Evolutionary conservation across 495 filamentous ascomycete species (phyloP).

Genomic region (Elasticomyces elasticus): DNA sequence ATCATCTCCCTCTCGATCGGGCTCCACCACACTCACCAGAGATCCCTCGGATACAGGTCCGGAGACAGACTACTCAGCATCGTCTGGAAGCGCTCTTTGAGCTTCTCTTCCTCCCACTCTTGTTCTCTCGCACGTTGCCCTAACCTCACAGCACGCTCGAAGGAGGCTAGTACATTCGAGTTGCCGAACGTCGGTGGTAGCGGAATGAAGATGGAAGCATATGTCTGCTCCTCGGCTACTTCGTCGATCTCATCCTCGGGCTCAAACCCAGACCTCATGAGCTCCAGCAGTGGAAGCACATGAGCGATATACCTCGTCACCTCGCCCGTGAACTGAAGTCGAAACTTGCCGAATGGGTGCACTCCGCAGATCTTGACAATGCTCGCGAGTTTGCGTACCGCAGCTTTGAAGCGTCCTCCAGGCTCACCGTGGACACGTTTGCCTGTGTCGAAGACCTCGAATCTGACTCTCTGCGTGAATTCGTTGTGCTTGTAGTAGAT

Average conservation of each 20-base stretch:
- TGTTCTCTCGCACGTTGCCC: not conserved
- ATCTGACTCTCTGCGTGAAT: not conserved
- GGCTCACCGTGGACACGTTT: not conserved
- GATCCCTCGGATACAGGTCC: not conserved
- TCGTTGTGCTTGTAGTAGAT: not conserved
- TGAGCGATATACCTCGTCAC: not conserved
- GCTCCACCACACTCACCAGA: not conserved
- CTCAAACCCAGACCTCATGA: not conserved
- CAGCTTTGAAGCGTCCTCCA: not conserved
- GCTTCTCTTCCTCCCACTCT: not conserved
- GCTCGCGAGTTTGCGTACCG: not conserved
- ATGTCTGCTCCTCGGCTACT: not conserved
- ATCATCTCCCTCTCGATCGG: too few species aligned
- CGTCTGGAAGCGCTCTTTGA: not conserved
- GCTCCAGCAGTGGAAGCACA: not conserved
- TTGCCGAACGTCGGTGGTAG: not conserved
- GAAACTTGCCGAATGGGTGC: not conserved
- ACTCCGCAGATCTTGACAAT: not conserved
- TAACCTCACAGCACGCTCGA: not conserved
- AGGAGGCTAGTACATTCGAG: not conserved
- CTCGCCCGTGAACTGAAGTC: not conserved
- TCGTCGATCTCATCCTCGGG: not conserved
- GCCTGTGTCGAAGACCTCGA: not conserved
- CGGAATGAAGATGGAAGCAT: not conserved
- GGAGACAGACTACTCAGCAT: not conserved